Percentiles rank a stretch among this genome's conserved stretches.
Conservation (phyloP, 2,329 filamentous ascomycete species). For the Sporothrix mexicana region DNA sequence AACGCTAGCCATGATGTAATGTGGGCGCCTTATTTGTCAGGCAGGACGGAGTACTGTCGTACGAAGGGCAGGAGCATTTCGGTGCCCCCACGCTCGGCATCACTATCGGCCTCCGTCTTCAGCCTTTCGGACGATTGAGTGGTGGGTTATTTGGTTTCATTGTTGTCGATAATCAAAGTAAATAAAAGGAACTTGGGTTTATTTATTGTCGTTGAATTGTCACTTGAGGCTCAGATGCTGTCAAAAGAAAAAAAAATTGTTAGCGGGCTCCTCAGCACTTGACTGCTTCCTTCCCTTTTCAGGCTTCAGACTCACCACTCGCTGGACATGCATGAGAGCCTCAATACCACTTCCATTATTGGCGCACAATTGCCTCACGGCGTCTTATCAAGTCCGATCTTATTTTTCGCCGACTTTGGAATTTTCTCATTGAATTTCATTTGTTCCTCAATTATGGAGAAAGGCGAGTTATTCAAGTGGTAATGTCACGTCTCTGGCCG, state of each 20-base stretch:
- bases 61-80: too few species aligned
- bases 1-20: slow-evolving; percentile 12
- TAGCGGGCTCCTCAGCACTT: not conserved
- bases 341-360: not conserved
- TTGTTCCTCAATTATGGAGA: too few species aligned
- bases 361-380: slow-evolving; percentile 22
- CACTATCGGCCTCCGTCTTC: slow-evolving; percentile 8
- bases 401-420: not conserved
- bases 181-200: not conserved
- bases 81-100: not conserved
- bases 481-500: too few species aligned
- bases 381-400: not conserved
- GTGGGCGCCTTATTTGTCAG: slow-evolving; percentile 21
- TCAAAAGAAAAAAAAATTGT: too few species aligned
- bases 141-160: not conserved
- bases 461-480: too few species aligned
- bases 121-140: not conserved
- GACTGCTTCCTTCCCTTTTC: slow-evolving; percentile 1
- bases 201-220: too few species aligned
- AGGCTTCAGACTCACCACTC: not conserved
- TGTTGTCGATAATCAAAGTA: not conserved
- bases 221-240: too few species aligned
- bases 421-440: too few species aligned
- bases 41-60: not conserved
- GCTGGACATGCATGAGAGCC: not conserved